These are phyloP conservation scores for Acarospora socialis DNA, from an alignment of 2,329 filamentous ascomycete species.

Conservation along the genomic window DNA sequence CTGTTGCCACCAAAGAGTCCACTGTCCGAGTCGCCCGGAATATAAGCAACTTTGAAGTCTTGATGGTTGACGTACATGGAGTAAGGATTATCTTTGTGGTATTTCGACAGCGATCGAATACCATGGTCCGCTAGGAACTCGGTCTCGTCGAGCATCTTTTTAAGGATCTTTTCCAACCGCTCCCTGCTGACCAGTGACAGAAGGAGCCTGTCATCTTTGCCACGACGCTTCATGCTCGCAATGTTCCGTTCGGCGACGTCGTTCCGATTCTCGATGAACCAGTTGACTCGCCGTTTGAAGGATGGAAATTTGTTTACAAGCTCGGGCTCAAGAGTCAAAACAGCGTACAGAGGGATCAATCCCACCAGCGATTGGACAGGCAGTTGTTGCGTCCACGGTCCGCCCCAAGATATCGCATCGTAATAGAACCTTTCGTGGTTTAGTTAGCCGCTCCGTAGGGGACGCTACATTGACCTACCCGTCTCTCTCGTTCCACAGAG, in stretches of 20 bases:
- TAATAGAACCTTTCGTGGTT: constrained; percentile 63
- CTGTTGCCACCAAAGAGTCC: constrained; percentile 93
- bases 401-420: constrained; percentile 92
- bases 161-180: constrained; percentile 74
- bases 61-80: constrained; percentile 95
- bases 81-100: constrained; percentile 77
- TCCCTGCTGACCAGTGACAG: constrained; percentile 87
- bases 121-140: constrained; percentile 87
- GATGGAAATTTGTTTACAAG: constrained; percentile 80
- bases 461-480: constrained; percentile 25
- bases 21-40: constrained; percentile 92
- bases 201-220: constrained; percentile 77
- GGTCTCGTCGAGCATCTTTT: constrained; percentile 83
- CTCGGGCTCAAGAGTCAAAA: constrained; percentile 83
- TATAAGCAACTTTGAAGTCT: constrained; percentile 72
- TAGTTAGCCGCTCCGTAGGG: constrained; percentile 10
- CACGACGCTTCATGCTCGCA: constrained; percentile 78
- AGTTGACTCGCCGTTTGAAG: constrained; percentile 85
- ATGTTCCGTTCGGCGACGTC: constrained; percentile 89
- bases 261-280: constrained; percentile 80
- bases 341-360: constrained; percentile 84
- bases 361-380: constrained; percentile 86
- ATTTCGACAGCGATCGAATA: constrained; percentile 82
- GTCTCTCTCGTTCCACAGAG: constrained; percentile 91
- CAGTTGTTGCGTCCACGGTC: constrained; percentile 83